Percentiles rank a stretch among this genome's conserved stretches.
Conservation (phyloP, 176 grass and related monocot species). For the Lolium multiflorum region DNA sequence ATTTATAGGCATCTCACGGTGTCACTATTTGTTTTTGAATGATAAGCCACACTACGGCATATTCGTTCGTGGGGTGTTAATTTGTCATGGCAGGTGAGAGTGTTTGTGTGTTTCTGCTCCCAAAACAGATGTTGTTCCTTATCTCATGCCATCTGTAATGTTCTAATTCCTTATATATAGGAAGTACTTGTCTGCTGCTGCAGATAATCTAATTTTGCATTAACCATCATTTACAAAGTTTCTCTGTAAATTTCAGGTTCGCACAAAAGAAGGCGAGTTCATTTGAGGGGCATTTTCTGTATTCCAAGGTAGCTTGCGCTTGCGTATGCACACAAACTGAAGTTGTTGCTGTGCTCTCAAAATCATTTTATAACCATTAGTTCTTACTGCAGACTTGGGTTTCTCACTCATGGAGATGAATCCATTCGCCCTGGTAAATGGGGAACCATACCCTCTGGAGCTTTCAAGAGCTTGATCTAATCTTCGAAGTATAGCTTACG, state of each 20-base stretch:
- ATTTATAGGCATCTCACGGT: no score
- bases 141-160: no score
- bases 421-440: conserved; percentile 90
- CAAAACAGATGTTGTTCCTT: no score
- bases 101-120: no score
- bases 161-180: no score
- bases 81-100: no score
- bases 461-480: conserved; percentile 81
- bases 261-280: conserved; percentile 86
- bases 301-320: conserved; percentile 77
- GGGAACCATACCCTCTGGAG: conserved; percentile 91
- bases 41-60: no score
- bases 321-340: background rate
- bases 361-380: conserved; percentile 22
- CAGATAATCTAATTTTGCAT: conserved; percentile 22
- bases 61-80: no score
- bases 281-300: conserved; percentile 77
- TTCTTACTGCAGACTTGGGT: conserved; percentile 77
- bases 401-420: conserved; percentile 99
- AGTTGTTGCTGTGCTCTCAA: background rate
- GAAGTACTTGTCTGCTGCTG: no score
- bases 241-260: conserved; percentile 60
- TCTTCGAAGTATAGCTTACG: conserved; percentile 16
- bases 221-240: background rate
- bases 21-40: no score